Evolutionary conservation across 805 yeast species (phyloP), one percentile per base, ranked within the genome.

Genomic region (Candida endomychidarum): DNA sequence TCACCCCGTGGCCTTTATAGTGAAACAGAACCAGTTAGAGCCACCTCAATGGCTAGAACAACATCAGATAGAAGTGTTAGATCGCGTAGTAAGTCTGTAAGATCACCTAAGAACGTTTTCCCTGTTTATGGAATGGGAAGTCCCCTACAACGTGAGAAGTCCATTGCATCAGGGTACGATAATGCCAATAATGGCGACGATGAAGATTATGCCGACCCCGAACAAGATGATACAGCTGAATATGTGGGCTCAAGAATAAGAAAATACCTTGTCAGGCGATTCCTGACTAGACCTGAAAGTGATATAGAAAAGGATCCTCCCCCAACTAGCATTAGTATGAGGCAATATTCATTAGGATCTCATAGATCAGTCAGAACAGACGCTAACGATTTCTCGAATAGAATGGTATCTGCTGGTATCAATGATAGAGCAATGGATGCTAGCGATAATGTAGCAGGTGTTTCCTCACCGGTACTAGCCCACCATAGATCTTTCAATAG

Each of bases 121-220:
- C 93, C 95, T 0, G 90, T 85, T 2, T 69, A 70, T 49, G 91
- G 86, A 1, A 83, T 85, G 91, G 89, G 86, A 1, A 70, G 67
- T 8, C 84, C 91, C 2, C 56, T 76, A 29, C 61, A 58, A 19
- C 63, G 74, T 39, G 90, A 84, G 50, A 63, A 62, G 32, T 67
- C 81, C 0, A 79, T 84, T 39, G 87, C 87, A 3, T 49, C 54
- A 5, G 58, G 56, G 2, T 36, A 36, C 19, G 28, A 18, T 10
- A 34, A 11, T 4, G 35, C 19, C 14, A 48, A 38, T 19, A 36
- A 38, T 38, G 38, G 24, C 5, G 36, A 32, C 18, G 10, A 43
- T 1, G 48, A 43, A 2, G 46, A 42, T 18, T 40, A 30, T 18
- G 29, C 28, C 21, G 44, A 42, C 1, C 8, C 34, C n/a, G 4